Evolutionary conservation across 2,329 filamentous ascomycete genomes (phyloP).

Genomic region (Zasmidium citrigriseum): DNA sequence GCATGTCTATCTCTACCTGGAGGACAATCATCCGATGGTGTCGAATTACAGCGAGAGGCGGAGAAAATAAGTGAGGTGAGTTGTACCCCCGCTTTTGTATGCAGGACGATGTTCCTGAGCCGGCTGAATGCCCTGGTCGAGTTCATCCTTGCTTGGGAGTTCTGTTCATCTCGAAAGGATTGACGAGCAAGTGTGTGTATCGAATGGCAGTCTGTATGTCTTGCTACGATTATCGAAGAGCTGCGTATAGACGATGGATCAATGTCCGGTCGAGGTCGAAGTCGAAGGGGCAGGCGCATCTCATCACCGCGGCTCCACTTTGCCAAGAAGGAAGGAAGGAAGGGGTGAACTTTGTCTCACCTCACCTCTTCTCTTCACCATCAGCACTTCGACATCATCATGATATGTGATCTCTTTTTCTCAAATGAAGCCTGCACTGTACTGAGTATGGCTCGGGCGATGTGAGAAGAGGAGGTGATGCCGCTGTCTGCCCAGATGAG

Average conservation of each 20-base stretch:
- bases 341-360: not conserved
- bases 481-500: too few relatives aligned
- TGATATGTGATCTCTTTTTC: not conserved
- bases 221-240: too few relatives aligned
- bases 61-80: not conserved
- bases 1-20: not conserved
- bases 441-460: too few relatives aligned
- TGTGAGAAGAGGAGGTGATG: too few relatives aligned
- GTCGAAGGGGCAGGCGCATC: too few relatives aligned
- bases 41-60: not conserved
- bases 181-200: too few relatives aligned
- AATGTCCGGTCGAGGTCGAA: not conserved
- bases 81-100: not conserved
- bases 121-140: not conserved
- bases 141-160: not conserved
- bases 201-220: too few relatives aligned
- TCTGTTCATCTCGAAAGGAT: not conserved
- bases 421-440: not conserved
- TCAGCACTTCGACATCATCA: not conserved
- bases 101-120: not conserved
- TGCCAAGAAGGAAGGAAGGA: not conserved
- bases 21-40: not conserved
- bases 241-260: too few relatives aligned
- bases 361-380: not conserved
- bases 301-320: not conserved